Evolutionary conservation across 768 basidiomycete species (phyloP), one percentile per base, ranked within the genome.

Genomic region (Agaricus sinodeliciosus): DNA sequence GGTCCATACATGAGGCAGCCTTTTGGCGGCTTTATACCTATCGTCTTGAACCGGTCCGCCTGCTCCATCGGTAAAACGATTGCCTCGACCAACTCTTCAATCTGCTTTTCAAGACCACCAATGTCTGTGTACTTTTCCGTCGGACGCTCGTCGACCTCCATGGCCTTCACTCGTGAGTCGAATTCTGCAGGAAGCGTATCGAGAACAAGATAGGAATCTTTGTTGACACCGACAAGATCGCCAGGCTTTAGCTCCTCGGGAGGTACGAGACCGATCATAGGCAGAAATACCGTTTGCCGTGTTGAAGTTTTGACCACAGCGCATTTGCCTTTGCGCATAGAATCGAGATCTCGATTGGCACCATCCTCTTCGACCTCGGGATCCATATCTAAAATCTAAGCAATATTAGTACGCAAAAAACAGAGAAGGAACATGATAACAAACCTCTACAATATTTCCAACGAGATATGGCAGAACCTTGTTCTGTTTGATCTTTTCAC

Each of bases 251-350:
- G 84, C 60, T 91, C 73, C 55, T 94, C 91, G 42, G 94, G 82
- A 18, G 95, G 90, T 22, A 98, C 96, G 52, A 99, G 90, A 54
- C 96, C 96, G 59, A 98, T 94, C 63, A 99, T 82, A 12, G 96
- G 96, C 12, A 99, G 82, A 76, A 99, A 99, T 40, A 99, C 93
- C 43, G 96, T 98, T 72, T 96, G 96, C 55, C 96, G 87, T 7
- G 95, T 98, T 0, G 94, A 94, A 4, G 96, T 98, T 73, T 99
- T 99, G 75, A 98, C 94, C 49, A 98, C 95, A 13, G 96, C 96
- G 61, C 93, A 96, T 76, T 98, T 96, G 25, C 93, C 93, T 72
- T 91, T 92, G 60, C 92, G 90, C 80, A 90, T 90, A n/a, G 88
- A 90, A 66, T 96, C 90, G 45, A 94, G 74, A 69, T 98, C 94